A percentile compares a stretch with the other conserved stretches of the same genome.
Evolutionary conservation across 768 basidiomycete genomes (phyloP).

Genomic region (Obba rivulosa): DNA sequence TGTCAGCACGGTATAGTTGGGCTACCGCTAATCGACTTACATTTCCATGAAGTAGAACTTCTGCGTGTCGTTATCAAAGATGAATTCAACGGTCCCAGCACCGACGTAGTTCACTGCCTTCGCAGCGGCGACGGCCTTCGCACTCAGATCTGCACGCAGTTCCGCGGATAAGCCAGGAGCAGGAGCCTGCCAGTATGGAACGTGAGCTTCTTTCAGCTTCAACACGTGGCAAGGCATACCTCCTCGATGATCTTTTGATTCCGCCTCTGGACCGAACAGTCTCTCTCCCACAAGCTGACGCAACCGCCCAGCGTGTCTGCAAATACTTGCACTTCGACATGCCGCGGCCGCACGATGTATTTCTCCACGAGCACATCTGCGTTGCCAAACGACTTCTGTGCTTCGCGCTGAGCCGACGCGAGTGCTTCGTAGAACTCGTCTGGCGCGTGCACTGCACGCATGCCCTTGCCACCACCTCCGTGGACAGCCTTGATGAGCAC

Average conservation of each 20-base stretch:
- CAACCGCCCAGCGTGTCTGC: slow-evolving; percentile 75
- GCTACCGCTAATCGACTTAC: slow-evolving; percentile 45
- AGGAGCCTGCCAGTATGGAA: slow-evolving; percentile 68
- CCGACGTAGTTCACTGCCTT: slow-evolving; percentile 88
- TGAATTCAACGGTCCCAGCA: slow-evolving; percentile 94
- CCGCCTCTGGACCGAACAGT: slow-evolving; percentile 85
- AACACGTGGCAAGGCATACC: slow-evolving; percentile 30
- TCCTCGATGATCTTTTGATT: slow-evolving; percentile 97
- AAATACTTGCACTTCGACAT: slow-evolving; percentile 94
- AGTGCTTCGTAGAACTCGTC: slow-evolving; percentile 75
- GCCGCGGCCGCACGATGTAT: slow-evolving; percentile 81
- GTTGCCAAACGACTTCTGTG: slow-evolving; percentile 82
- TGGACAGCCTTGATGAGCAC: slow-evolving; percentile 96
- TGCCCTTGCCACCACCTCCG: slow-evolving; percentile 94
- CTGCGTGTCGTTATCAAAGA: slow-evolving; percentile 86
- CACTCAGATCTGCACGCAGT: slow-evolving; percentile 73
- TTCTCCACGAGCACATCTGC: slow-evolving; percentile 85
- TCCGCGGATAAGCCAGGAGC: slow-evolving; percentile 82
- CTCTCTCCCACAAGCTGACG: slow-evolving; percentile 94
- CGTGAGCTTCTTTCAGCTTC: not conserved
- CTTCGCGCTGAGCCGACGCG: slow-evolving; percentile 85
- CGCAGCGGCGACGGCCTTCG: slow-evolving; percentile 90
- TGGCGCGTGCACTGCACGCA: slow-evolving; percentile 73
- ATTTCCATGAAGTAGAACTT: slow-evolving; percentile 97
- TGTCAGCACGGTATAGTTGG: not conserved